A percentile compares a stretch with the other conserved stretches of the same genome.
phyloP scores from a whole-genome alignment of 306 rosid genomes.

The Trichosanthes cucumerina region DNA sequence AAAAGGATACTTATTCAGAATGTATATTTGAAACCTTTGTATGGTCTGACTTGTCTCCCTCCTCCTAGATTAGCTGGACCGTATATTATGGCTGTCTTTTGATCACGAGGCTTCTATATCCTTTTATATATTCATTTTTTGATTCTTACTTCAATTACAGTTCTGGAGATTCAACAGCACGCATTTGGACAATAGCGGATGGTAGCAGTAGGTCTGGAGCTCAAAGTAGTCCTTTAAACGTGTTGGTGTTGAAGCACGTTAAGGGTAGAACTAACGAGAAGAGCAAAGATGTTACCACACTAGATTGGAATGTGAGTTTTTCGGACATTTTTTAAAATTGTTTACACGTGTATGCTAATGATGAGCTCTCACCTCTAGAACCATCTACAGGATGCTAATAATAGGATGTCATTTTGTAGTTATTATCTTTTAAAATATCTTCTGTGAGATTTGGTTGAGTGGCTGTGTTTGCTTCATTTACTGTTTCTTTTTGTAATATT shows the following conservation, averaged over 20 bases:
- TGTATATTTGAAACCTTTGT: neutral
- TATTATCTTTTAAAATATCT: neutral
- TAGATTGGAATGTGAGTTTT: conserved; percentile 93
- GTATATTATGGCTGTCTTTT: neutral
- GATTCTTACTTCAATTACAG: conserved; percentile 26
- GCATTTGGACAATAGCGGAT: conserved; percentile 76
- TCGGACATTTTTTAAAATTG: neutral
- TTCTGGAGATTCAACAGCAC: conserved; percentile 97
- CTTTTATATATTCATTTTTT: neutral
- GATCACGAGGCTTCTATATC: neutral
- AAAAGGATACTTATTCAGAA: neutral
- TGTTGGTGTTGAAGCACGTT: conserved; percentile 79
- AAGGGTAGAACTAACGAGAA: conserved; percentile 72
- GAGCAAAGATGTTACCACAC: conserved; percentile 86
- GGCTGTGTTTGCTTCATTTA: neutral
- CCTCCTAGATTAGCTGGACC: neutral
- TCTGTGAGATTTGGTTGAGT: neutral
- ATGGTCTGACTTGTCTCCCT: neutral
- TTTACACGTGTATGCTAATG: neutral
- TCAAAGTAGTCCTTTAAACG: conserved; percentile 39
- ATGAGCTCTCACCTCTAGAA: conserved; percentile 2
- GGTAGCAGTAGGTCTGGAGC: conserved; percentile 46
- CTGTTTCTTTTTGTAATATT: neutral
- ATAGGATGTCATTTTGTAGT: neutral
- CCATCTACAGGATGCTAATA: neutral